These are phyloP conservation scores for Pestalotiopsis sp. DNA, from an alignment of 2,329 filamentous ascomycete species.

Conservation along the genomic window DNA sequence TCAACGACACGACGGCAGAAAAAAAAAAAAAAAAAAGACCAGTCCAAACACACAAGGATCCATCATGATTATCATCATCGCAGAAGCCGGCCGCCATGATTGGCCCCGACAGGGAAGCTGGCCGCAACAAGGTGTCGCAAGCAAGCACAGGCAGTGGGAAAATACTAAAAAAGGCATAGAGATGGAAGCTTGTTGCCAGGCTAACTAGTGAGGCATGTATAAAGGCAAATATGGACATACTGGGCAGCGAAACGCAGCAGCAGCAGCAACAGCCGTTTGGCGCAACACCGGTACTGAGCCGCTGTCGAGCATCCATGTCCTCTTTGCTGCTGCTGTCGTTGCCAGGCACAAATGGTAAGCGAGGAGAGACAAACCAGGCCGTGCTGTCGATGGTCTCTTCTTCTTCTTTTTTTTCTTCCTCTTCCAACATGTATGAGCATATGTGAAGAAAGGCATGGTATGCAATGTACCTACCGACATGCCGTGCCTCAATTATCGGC, in stretches of 20 bases:
- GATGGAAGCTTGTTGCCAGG: slow-evolving; percentile 1
- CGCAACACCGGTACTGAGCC: neutral
- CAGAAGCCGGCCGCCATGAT: slow-evolving; percentile 1
- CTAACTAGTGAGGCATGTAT: neutral
- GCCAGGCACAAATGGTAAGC: neutral
- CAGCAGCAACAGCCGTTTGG: neutral
- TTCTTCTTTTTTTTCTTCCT: neutral
- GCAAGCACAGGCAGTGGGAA: neutral
- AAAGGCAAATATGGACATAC: neutral
- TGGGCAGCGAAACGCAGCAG: neutral
- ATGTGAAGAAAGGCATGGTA: too few relatives aligned
- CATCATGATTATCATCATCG: neutral
- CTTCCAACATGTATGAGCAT: neutral
- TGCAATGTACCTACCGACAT: too few relatives aligned
- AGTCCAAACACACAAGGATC: neutral
- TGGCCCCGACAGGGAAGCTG: neutral
- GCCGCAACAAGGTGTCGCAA: slow-evolving; percentile 6
- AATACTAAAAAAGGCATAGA: neutral
- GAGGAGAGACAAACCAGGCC: neutral
- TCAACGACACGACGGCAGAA: neutral
- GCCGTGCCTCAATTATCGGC: too few relatives aligned
- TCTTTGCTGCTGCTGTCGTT: neutral
- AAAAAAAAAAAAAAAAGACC: neutral
- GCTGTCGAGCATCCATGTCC: neutral
- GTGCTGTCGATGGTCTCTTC: neutral